Base-by-base conservation (phyloP, 305 asterid species). In the Nicotiana rustica region DNA sequence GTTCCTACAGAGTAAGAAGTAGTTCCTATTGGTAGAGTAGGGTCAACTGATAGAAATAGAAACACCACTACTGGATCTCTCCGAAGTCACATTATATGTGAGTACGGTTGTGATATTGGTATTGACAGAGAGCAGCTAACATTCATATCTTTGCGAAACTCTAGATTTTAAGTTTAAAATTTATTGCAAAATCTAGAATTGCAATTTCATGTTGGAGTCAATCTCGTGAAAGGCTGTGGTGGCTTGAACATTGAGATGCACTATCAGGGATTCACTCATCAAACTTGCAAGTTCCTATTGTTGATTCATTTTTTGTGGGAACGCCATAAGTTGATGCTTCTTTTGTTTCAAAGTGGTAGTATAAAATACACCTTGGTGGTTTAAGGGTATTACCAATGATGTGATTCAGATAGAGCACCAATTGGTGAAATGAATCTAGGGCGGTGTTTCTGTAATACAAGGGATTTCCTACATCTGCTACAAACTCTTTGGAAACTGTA, bases 231-330 rank as follows among this genome's bases (percentile, higher is more conserved):
- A 69, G 77, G 15, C 10, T 38, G 10, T 18, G 57, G n/a, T 3
- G 49, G 6, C 77, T n/a, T 68, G 55, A 38, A 41, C 18, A n/a
- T 62, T 41, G 77, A 18, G 31, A 69, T 69, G 78, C 36, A 44
- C 44, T 44, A 41, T 31, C 78, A 70, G 36, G 12, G 78, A 70
- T n/a, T 70, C 5, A 2, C 33, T 5, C 36, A 71, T 71, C 78
- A 71, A 71, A 71, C 78, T 71, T 21, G 60, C 78, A 71, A 71
- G 38, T 71, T 47, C 78, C 57, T 44, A 47, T 9, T 44, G 35
- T 47, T 47, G 25, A 35, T 19, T 71, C 21, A 71, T 47, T 71
- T 67, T 69, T 71, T 71, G 61, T 44, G 12, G 61, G 78, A 19
- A 6, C 14, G 12, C 7, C 61, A 44, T 71, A 38, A n/a, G 57